Conservation (phyloP, 257 asterid species). For the Solanum rostratum region DNA sequence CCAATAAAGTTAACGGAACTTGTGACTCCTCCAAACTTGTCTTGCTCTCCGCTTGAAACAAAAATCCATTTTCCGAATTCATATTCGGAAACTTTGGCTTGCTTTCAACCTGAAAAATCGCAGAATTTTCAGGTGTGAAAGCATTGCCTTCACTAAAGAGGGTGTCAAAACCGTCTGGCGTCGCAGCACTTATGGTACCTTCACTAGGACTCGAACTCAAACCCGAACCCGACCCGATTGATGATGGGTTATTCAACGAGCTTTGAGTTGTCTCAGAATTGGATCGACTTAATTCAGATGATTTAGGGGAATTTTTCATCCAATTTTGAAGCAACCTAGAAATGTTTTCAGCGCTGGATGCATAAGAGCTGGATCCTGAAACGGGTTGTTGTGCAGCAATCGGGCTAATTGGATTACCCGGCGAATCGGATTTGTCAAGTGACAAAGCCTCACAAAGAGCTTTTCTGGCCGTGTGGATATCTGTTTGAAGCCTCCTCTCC, state of each 20-base stretch:
- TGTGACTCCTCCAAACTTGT: slow-evolving; percentile 17
- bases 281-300: slow-evolving; percentile 2
- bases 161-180: background rate
- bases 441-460: slow-evolving; percentile 61
- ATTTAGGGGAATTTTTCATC: slow-evolving; percentile 28
- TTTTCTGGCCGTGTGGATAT: slow-evolving; percentile 63
- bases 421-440: slow-evolving; percentile 16
- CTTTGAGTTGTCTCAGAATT: slow-evolving; percentile 15
- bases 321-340: slow-evolving; percentile 55
- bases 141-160: background rate
- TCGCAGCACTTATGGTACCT: slow-evolving; percentile 6
- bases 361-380: slow-evolving; percentile 20
- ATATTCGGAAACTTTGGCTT: background rate
- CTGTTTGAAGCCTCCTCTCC: slow-evolving; percentile 73
- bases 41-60: slow-evolving; percentile 1
- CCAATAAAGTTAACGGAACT: slow-evolving; percentile 36
- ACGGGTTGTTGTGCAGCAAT: background rate
- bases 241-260: slow-evolving; percentile 25
- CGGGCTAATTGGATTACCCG: background rate
- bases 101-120: background rate
- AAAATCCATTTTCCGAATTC: background rate
- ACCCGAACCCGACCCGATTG: slow-evolving; percentile 8
- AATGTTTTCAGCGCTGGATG: slow-evolving; percentile 55
- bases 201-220: slow-evolving; percentile 42
- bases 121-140: background rate